Percentiles rank a stretch among this genome's conserved stretches.
These are phyloP conservation scores for Coemansia sp. DNA, from an alignment of 192 early-diverging fungal genomes.

Conservation along the genomic window DNA sequence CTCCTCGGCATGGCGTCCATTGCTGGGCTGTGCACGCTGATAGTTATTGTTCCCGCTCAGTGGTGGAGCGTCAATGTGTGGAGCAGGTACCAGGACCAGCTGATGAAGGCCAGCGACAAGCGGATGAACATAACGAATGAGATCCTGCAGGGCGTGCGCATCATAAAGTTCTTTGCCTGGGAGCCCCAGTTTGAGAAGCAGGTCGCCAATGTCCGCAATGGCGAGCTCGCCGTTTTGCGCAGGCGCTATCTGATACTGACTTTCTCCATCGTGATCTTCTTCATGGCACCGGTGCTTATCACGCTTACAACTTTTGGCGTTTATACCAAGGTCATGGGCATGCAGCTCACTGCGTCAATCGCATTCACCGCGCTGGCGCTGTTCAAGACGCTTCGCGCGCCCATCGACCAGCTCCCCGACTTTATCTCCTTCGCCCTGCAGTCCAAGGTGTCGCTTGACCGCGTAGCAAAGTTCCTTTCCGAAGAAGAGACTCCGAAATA, in stretches of 20 bases:
- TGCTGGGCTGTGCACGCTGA: slow-evolving; percentile 66
- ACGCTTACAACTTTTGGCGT: slow-evolving; percentile 60
- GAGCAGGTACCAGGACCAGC: slow-evolving; percentile 57
- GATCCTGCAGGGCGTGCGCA: slow-evolving; percentile 82
- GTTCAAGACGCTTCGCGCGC: slow-evolving; percentile 62
- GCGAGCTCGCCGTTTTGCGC: slow-evolving; percentile 58
- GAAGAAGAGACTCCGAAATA: slow-evolving; percentile 66
- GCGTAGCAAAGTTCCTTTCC: slow-evolving; percentile 71
- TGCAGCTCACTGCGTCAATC: slow-evolving; percentile 59
- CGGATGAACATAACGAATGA: slow-evolving; percentile 79
- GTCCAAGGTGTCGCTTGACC: slow-evolving; percentile 63
- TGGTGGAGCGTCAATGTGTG: slow-evolving; percentile 54
- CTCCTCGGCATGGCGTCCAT: slow-evolving; percentile 77
- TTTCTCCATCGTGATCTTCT: slow-evolving; percentile 56
- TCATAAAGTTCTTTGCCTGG: slow-evolving; percentile 91
- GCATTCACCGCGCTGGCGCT: slow-evolving; percentile 70
- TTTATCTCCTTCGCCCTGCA: slow-evolving; percentile 62
- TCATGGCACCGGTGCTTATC: slow-evolving; percentile 59
- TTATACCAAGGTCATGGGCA: slow-evolving; percentile 62
- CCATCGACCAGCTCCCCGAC: slow-evolving; percentile 48
- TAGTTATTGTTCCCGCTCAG: slow-evolving; percentile 59
- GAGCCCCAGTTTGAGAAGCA: slow-evolving; percentile 68
- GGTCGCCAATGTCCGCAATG: slow-evolving; percentile 60
- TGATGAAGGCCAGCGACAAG: slow-evolving; percentile 65
- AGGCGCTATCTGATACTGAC: slow-evolving; percentile 32